Percentiles rank a stretch among this genome's conserved stretches.
Conservation (phyloP, 768 basidiomycete species). For the Suillus hirtellus region DNA sequence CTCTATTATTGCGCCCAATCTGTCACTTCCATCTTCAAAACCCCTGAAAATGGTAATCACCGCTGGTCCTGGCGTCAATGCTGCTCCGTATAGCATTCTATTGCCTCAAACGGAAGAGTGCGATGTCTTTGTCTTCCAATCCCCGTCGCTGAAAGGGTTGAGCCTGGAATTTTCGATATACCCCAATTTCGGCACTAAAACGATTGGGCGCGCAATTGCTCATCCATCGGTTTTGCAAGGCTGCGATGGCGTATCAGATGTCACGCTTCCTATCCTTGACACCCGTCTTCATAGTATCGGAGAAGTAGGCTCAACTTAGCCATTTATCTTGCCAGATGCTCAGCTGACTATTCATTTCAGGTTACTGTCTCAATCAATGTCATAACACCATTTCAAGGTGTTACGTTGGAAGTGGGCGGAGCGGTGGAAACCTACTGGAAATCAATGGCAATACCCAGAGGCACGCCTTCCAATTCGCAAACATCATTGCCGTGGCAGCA, state of each 20-base stretch:
- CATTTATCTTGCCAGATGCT: slow-evolving; percentile 3
- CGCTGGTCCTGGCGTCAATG: slow-evolving; percentile 76
- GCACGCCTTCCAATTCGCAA: slow-evolving; percentile 33
- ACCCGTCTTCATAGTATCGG: slow-evolving; percentile 92
- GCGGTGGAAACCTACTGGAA: slow-evolving; percentile 99
- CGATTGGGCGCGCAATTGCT: slow-evolving; percentile 90
- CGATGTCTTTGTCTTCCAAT: slow-evolving; percentile 85
- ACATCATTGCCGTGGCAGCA: slow-evolving; percentile 38
- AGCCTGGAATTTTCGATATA: slow-evolving; percentile 92
- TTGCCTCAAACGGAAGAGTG: slow-evolving; percentile 74
- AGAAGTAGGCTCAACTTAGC: slow-evolving; percentile 54
- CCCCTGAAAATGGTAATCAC: slow-evolving; percentile 96
- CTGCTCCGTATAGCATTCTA: slow-evolving; percentile 88
- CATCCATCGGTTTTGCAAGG: slow-evolving; percentile 71
- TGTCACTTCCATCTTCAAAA: slow-evolving; percentile 65
- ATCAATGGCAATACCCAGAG: slow-evolving; percentile 47
- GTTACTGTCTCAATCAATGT: slow-evolving; percentile 87
- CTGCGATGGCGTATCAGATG: slow-evolving; percentile 53
- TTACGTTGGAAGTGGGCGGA: slow-evolving; percentile 92
- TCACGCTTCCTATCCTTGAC: slow-evolving; percentile 79
- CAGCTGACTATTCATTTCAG: slow-evolving; percentile 38
- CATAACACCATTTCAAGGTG: slow-evolving; percentile 87
- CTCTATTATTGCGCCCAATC: slow-evolving; percentile 64
- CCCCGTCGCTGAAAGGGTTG: slow-evolving; percentile 68
- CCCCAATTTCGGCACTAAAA: slow-evolving; percentile 96